These are phyloP conservation scores for Xylaria sp. DNA, from an alignment of 2,329 filamentous ascomycete species.

Conservation along the genomic window DNA sequence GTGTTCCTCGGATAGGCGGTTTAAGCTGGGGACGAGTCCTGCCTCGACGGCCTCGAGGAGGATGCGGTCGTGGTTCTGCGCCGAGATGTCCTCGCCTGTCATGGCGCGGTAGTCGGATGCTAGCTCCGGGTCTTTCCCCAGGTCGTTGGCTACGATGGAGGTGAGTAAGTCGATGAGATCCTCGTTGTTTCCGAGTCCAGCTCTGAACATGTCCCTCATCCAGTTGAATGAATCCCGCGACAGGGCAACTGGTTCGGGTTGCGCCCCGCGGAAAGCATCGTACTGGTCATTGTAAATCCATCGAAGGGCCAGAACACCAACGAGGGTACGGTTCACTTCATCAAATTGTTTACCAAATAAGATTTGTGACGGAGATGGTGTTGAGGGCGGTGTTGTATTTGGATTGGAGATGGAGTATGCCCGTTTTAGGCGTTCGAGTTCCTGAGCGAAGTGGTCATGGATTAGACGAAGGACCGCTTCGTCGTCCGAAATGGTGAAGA, in stretches of 20 bases:
- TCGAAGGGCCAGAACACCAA: slow-evolving; percentile 51
- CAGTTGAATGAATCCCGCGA: slow-evolving; percentile 47
- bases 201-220: slow-evolving; percentile 44
- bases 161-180: slow-evolving; percentile 50
- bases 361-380: slow-evolving; percentile 45
- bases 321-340: slow-evolving; percentile 55
- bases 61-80: slow-evolving; percentile 50
- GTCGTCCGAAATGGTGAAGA: slow-evolving; percentile 32
- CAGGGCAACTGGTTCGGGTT: slow-evolving; percentile 44
- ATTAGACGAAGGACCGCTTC: slow-evolving; percentile 44
- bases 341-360: slow-evolving; percentile 50
- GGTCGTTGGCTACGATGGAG: slow-evolving; percentile 52
- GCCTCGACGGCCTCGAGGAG: slow-evolving; percentile 47
- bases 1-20: slow-evolving; percentile 41
- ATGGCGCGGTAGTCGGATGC: slow-evolving; percentile 37
- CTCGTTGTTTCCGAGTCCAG: slow-evolving; percentile 32
- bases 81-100: slow-evolving; percentile 41
- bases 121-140: slow-evolving; percentile 53
- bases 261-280: slow-evolving; percentile 47
- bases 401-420: slow-evolving; percentile 45
- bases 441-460: slow-evolving; percentile 43
- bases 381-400: slow-evolving; percentile 20
- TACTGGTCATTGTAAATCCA: slow-evolving; percentile 53
- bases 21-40: slow-evolving; percentile 47
- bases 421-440: slow-evolving; percentile 48